Evolutionary conservation across 495 filamentous ascomycete species (phyloP).

Genomic region (Tetracladium marchalianum): DNA sequence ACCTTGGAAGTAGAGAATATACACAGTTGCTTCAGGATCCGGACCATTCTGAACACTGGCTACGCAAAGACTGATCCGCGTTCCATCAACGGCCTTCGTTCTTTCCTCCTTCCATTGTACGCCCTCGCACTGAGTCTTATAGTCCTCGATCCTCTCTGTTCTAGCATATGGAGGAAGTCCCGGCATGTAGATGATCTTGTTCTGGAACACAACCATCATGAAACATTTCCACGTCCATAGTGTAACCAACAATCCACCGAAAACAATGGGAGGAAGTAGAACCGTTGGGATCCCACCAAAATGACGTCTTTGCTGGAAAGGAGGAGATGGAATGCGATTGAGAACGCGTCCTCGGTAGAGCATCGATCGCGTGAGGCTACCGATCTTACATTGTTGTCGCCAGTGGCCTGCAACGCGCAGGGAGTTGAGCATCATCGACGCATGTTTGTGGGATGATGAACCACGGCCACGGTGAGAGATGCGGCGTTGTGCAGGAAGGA

Average conservation of each 20-base stretch:
- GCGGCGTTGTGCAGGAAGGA: too few species aligned
- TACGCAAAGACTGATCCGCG: conserved; percentile 45
- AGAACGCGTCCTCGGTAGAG: background rate
- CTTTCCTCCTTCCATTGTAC: conserved; percentile 54
- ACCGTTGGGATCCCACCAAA: conserved; percentile 33
- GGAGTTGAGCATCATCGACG: too few species aligned
- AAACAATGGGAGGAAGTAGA: conserved; percentile 56
- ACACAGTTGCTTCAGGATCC: conserved; percentile 20
- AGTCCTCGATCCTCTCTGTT: conserved; percentile 50
- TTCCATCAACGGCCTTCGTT: conserved; percentile 47
- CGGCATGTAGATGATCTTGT: conserved; percentile 79
- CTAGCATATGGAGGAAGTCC: conserved; percentile 53
- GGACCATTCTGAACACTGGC: conserved; percentile 25
- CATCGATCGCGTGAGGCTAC: too few species aligned
- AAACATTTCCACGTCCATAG: conserved; percentile 74
- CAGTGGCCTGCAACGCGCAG: too few species aligned
- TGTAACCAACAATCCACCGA: conserved; percentile 51
- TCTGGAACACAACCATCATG: conserved; percentile 73
- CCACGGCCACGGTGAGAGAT: too few species aligned
- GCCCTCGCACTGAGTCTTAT: conserved; percentile 43
- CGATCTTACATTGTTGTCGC: too few species aligned
- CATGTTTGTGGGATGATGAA: too few species aligned
- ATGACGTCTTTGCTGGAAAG: background rate
- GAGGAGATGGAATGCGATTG: background rate
- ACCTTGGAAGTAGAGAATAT: conserved; percentile 54